Evolutionary conservation across 2,329 filamentous ascomycete species (phyloP), one percentile per base, ranked within the genome.

Genomic region (Cordyceps javanica): DNA sequence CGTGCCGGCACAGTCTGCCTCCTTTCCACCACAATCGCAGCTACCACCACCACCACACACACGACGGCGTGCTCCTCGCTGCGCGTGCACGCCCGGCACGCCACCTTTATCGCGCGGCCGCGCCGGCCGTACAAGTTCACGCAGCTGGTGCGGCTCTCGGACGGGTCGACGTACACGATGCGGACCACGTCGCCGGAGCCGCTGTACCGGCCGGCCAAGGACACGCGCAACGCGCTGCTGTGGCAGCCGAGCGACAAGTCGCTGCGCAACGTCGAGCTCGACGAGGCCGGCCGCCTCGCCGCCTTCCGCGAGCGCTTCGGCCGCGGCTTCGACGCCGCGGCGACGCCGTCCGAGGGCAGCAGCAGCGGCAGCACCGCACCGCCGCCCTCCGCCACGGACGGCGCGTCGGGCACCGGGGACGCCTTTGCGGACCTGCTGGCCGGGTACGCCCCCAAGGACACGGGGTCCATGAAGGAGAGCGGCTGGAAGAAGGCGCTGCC

Each of bases 91-190:
- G 79, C 85, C 69, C 87, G 91, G 60, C 85, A 91, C 70, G 94
- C 94, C 54, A 91, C 89, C 25, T 88, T 96, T 62, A 83, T 97
- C 69, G 82, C 82, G 61, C 90, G 94, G 16, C 91, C 91, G n/a
- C 89, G 91, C 68, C 85, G 92, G 6, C 93, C 94, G 42, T 97
- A 97, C 80, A 90, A 88, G 64, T 97, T 97, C 80, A 97, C 93
- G n/a, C 94, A 99, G 75, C 83, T 99, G 60, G 81, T 99, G 64
- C 92, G 91, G 55, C 87, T 97, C 62, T 90, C 88, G 41, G 94
- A 99, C 77, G 94, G 94, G 65, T 89, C 85, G 67, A 89, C 92
- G 60, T 97, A 85, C 75, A 86, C 88, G 50, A 81, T 86, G 68
- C 89, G 89, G 69, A 92, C 90, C 25, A 91, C 89, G 11, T 90